Evolutionary conservation across 352 stramenopile species (phyloP).

Genomic region (Pythium rhizo-oryzae): DNA sequence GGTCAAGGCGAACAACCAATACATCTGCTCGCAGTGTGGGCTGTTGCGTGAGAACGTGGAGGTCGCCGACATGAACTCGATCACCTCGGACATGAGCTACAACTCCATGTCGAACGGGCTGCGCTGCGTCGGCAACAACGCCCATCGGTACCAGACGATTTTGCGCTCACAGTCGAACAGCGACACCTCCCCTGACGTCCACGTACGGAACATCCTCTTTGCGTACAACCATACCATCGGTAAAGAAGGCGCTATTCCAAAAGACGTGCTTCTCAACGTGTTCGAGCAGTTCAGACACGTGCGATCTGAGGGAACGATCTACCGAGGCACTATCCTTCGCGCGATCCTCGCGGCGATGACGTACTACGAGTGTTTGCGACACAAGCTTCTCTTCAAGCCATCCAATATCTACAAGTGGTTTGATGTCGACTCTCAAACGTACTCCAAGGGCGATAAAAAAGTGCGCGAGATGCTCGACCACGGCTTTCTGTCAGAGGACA

Average conservation of each 20-base stretch:
- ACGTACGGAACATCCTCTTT: slow-evolving; percentile 13
- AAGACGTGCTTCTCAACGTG: slow-evolving; percentile 5
- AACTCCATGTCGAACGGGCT: slow-evolving; percentile 14
- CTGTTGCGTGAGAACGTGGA: slow-evolving; percentile 1
- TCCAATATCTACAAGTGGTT: slow-evolving; percentile 7
- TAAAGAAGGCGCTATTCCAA: slow-evolving; percentile 5
- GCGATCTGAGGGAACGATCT: slow-evolving; percentile 5
- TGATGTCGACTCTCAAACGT: slow-evolving; percentile 12
- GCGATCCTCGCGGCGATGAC: slow-evolving; percentile 14
- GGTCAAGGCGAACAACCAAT: slow-evolving; percentile 14
- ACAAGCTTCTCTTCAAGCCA: slow-evolving; percentile 10
- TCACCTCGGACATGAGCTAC: slow-evolving; percentile 8
- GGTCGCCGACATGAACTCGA: slow-evolving; percentile 6
- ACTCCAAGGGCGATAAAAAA: slow-evolving; percentile 9
- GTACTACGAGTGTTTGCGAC: slow-evolving; percentile 7
- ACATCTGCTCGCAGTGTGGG: slow-evolving; percentile 4
- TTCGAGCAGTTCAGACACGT: slow-evolving; percentile 9
- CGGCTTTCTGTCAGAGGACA: slow-evolving; percentile 11
- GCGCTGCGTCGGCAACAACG: slow-evolving; percentile 5
- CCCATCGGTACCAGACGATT: slow-evolving; percentile 13
- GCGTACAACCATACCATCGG: slow-evolving; percentile 11
- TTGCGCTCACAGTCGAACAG: slow-evolving; percentile 6
- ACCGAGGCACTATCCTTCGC: slow-evolving; percentile 6
- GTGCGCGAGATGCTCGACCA: slow-evolving; percentile 10
- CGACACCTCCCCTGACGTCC: slow-evolving; percentile 5